Percentiles rank a stretch among this genome's conserved stretches.
These are phyloP conservation scores for Pichia sp. DNA, from an alignment of 1,139 yeast species.

Conservation along the genomic window DNA sequence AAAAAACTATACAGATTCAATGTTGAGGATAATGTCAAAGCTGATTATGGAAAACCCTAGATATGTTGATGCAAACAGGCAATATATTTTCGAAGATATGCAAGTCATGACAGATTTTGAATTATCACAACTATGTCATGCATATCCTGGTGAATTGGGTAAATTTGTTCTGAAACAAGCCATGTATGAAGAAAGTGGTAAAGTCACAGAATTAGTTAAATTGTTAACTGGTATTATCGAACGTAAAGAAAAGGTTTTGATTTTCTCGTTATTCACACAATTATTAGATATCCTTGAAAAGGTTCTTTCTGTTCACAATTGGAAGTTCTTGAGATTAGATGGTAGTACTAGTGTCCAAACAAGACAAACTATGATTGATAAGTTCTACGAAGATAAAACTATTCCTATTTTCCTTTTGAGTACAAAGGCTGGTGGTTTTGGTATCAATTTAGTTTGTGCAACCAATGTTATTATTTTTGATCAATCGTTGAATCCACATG, in stretches of 20 bases:
- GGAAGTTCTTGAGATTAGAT: conserved; percentile 82
- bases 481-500: conserved; percentile 96
- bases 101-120: conserved; percentile 95
- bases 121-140: conserved; percentile 67
- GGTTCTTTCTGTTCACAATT: conserved; percentile 61
- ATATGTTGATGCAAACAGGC: conserved; percentile 70
- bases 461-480: conserved; percentile 90
- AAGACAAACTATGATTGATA: conserved; percentile 89
- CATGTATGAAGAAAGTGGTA: conserved; percentile 76
- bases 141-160: conserved; percentile 65
- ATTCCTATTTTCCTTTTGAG: conserved; percentile 87
- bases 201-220: conserved; percentile 55
- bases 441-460: conserved; percentile 95
- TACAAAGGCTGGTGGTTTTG: conserved; percentile 98
- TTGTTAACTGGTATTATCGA: conserved; percentile 58
- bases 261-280: conserved; percentile 92
- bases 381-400: conserved; percentile 75
- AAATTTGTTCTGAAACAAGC: conserved; percentile 53
- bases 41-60: conserved; percentile 79
- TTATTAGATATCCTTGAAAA: conserved; percentile 83
- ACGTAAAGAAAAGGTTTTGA: conserved; percentile 68
- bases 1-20: conserved; percentile 51
- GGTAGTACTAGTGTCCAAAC: conserved; percentile 94
- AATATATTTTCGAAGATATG: conserved; percentile 89
- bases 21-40: conserved; percentile 64